Conservation (phyloP, 805 yeast genomes). For the Candida qinlingensis region DNA sequence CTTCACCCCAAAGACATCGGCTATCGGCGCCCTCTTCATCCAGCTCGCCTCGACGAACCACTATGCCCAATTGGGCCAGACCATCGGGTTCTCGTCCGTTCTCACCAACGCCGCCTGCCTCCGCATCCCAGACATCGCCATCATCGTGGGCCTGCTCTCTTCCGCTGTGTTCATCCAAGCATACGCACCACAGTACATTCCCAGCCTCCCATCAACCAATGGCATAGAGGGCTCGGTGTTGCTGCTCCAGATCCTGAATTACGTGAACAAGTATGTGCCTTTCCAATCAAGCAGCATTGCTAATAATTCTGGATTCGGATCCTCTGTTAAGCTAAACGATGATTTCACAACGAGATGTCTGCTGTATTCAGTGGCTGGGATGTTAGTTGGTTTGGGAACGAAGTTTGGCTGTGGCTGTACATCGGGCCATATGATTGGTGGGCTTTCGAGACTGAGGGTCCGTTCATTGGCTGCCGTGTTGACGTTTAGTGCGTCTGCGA, state of each 20-base stretch:
- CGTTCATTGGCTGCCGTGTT: slow-evolving; percentile 42
- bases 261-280: neutral
- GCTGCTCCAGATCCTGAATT: neutral
- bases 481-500: slow-evolving; percentile 32
- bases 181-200: slow-evolving; percentile 27
- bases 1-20: slow-evolving; percentile 40
- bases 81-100: slow-evolving; percentile 43
- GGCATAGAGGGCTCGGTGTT: neutral
- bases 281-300: neutral
- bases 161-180: slow-evolving; percentile 24
- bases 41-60: slow-evolving; percentile 42
- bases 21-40: slow-evolving; percentile 42
- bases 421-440: slow-evolving; percentile 50
- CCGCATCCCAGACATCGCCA: slow-evolving; percentile 24
- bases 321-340: neutral
- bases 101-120: slow-evolving; percentile 30
- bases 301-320: neutral
- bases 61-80: slow-evolving; percentile 33
- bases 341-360: neutral
- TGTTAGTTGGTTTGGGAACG: slow-evolving; percentile 44
- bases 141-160: slow-evolving; percentile 31
- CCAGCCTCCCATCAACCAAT: slow-evolving; percentile 12
- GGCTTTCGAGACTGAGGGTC: slow-evolving; percentile 40
- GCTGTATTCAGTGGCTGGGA: slow-evolving; percentile 30
- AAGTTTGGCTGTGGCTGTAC: slow-evolving; percentile 46